Evolutionary conservation across 208 protist species (phyloP).

Genomic region (Angomonas desouzai): DNA sequence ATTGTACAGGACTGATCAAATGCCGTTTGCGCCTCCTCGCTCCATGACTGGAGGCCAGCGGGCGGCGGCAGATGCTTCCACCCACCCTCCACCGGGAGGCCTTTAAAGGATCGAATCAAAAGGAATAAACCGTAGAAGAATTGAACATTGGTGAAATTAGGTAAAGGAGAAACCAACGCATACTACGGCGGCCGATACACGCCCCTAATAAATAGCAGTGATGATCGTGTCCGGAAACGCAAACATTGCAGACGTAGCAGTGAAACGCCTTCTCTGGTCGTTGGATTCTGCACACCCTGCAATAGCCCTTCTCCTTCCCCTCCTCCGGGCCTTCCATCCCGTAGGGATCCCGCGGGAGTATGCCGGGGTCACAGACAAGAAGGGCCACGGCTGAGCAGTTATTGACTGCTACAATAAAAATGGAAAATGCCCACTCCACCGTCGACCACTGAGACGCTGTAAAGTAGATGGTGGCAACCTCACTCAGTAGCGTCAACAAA

Average conservation of each 20-base stretch:
- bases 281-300: conserved; percentile 47
- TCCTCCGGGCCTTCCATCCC: conserved; percentile 23
- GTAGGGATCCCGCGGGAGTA: conserved; percentile 40
- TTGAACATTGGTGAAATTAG: conserved; percentile 30
- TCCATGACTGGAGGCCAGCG: conserved; percentile 9
- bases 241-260: conserved; percentile 80
- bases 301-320: conserved; percentile 29
- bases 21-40: conserved; percentile 3
- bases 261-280: conserved; percentile 58
- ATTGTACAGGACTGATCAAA: conserved; percentile 23
- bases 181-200: conserved; percentile 68
- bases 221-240: conserved; percentile 79
- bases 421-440: conserved; percentile 5
- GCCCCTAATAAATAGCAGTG: conserved; percentile 74
- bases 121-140: conserved; percentile 32
- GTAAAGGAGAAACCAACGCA: conserved; percentile 78
- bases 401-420: conserved; percentile 15
- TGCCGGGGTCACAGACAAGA: conserved; percentile 42
- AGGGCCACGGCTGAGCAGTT: conserved; percentile 16
- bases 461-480: conserved; percentile 16
- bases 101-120: conserved; percentile 23
- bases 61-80: conserved; percentile 18
- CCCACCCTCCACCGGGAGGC: conserved; percentile 22
- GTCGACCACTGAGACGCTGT: conserved; percentile 19
- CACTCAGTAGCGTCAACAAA: conserved; percentile 13